Base-by-base conservation (phyloP, 169 alveolate genomes). In the Sarcocystis neurona region DNA sequence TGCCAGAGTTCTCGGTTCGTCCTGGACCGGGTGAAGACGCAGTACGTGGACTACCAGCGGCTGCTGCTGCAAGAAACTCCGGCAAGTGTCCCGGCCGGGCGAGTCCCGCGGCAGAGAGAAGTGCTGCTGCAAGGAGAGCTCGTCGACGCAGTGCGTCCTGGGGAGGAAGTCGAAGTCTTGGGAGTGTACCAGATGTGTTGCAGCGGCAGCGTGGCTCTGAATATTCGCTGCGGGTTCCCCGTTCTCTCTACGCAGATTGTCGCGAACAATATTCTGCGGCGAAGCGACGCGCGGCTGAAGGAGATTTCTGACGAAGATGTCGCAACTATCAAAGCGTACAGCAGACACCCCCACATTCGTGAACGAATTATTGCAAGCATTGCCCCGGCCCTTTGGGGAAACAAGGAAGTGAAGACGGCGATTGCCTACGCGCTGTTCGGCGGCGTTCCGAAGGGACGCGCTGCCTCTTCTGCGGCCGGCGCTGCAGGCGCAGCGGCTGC, bases 301-400 rank as follows among this genome's bases (percentile, higher is more conserved):
- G 87, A 86, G 72, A 32, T 84, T 32, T 43, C 91, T 8, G 90
- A 84, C 18, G 93, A 89, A 8, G 91, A 89, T 75, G n/a, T 84
- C 12, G 5, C 23, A 1, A 79, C 56, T 23, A 89, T 89, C 72
- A 48, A 66, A 18, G 70, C 68, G 46, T 79, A 84, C 27, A 68
- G 99, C 30, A 97, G 95, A 92, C 96, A 97, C 80, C 99, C 99
- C 23, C 96, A 98, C 89, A 97, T 98, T 53, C 97, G 98, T 23
- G 98, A 98, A 92, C 87, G 97, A 48, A 97, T 99, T 47, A 93
- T 97, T 43, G 96, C 98, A 44, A 96, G 99, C 30, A 97, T 99
- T 39, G 99, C 99, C 39, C 99, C 99, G 0, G 97, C 99, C 53
- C 98, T 99, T 56, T 98, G 97, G 96, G 99, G 99, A 3, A 99